Percentiles rank a stretch among this genome's conserved stretches.
phyloP scores from a whole-genome alignment of 2,329 filamentous ascomycete genomes.

The Hymenoscyphus occultus region DNA sequence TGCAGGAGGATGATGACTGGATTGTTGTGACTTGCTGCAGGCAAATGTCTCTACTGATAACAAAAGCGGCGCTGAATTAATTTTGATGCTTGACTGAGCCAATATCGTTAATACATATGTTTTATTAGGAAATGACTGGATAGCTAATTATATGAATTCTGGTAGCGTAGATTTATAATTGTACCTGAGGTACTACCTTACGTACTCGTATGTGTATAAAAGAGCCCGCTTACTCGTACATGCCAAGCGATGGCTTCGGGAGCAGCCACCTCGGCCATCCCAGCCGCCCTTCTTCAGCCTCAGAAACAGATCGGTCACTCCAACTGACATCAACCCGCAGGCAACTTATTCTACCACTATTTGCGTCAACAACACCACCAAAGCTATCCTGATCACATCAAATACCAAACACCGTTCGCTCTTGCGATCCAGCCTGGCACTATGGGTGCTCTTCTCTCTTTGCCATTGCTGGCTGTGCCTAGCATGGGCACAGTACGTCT shows the following conservation, averaged over 20 bases:
- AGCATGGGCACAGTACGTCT: conserved; percentile 76
- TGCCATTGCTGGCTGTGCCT: conserved; percentile 86
- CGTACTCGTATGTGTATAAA: background rate
- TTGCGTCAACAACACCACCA: conserved; percentile 1
- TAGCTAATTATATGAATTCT: too few relatives aligned
- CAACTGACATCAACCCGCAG: conserved; percentile 4
- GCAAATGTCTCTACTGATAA: background rate
- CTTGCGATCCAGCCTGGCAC: conserved; percentile 21
- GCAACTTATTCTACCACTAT: background rate
- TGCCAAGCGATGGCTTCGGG: background rate
- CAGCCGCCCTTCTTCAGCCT: conserved; percentile 2
- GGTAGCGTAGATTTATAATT: too few relatives aligned
- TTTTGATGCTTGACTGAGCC: background rate
- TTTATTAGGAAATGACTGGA: too few relatives aligned
- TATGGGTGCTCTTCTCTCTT: conserved; percentile 89
- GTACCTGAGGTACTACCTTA: too few relatives aligned
- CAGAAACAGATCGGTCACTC: background rate
- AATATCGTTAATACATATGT: too few relatives aligned
- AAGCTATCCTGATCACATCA: background rate
- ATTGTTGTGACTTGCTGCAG: background rate
- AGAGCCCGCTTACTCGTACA: background rate
- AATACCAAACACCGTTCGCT: background rate
- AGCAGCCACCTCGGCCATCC: background rate
- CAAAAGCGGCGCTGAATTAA: background rate
- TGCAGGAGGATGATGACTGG: background rate